Percentiles rank a stretch among this genome's conserved stretches.
Conservation (phyloP, 73 alveolate species). For the Symbiodinium pilosum region DNA sequence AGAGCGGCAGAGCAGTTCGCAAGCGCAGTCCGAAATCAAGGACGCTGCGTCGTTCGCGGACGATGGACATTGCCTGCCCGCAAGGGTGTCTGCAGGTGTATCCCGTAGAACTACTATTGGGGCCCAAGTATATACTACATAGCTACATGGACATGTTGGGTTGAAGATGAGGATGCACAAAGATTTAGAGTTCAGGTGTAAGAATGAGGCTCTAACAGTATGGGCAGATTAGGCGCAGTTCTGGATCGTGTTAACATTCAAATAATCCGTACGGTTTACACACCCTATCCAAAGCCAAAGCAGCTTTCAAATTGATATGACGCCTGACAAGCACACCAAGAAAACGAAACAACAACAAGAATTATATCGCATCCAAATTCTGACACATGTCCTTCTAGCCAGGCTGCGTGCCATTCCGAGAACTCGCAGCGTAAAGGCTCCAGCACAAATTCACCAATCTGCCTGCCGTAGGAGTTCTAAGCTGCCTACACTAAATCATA, state of each 20-base stretch:
- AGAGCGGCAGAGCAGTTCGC: slow-evolving; percentile 26
- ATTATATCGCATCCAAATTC: too few species aligned
- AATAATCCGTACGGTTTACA: background rate
- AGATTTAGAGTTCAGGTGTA: background rate
- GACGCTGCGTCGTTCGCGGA: background rate
- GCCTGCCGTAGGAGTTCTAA: background rate
- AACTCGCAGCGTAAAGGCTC: slow-evolving; percentile 16
- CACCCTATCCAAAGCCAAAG: background rate
- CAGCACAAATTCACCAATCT: slow-evolving; percentile 22
- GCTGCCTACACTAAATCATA: background rate
- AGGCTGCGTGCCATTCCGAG: slow-evolving; percentile 27
- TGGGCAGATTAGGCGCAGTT: too few species aligned
- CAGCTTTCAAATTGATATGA: background rate
- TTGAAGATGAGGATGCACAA: background rate
- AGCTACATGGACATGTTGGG: background rate
- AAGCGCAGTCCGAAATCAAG: slow-evolving; percentile 44
- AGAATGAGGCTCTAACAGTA: too few species aligned
- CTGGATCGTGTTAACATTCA: background rate
- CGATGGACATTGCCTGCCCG: slow-evolving; percentile 86
- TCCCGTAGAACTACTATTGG: too few species aligned
- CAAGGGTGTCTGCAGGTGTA: too few species aligned
- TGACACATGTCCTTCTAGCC: too few species aligned
- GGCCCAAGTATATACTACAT: background rate
- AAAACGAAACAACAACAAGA: too few species aligned
- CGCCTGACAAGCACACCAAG: too few species aligned